These are phyloP conservation scores for Thermochaetoides thermophila DNA, from an alignment of 495 filamentous ascomycete species.

Conservation along the genomic window DNA sequence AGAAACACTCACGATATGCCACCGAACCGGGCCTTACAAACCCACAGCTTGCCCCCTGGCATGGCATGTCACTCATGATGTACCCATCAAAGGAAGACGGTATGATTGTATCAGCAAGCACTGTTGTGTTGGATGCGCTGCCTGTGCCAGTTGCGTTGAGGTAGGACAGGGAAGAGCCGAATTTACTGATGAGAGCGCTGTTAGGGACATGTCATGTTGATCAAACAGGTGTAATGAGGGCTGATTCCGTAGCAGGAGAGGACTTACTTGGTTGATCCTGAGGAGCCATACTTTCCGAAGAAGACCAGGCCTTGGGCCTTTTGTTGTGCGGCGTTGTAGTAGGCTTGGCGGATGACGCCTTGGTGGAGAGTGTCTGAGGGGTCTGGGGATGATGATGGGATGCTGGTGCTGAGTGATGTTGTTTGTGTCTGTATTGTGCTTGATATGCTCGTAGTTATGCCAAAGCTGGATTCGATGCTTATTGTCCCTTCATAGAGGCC, in stretches of 20 bases:
- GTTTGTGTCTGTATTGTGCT: no score
- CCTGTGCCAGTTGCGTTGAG: slow-evolving; percentile 33
- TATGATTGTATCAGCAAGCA: slow-evolving; percentile 34
- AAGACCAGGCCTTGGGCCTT: slow-evolving; percentile 45
- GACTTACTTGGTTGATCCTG: slow-evolving; percentile 40
- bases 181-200: no score
- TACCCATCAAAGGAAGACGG: slow-evolving; percentile 45
- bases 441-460: no score
- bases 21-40: slow-evolving; percentile 41
- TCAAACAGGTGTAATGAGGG: slow-evolving; percentile 47
- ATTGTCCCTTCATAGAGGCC: no score
- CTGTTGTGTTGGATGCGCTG: slow-evolving; percentile 33
- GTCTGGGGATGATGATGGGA: no score
- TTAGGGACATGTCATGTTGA: slow-evolving; percentile 11
- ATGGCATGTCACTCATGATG: slow-evolving; percentile 43
- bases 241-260: slow-evolving; percentile 23
- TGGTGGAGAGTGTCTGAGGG: no score
- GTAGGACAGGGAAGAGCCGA: slow-evolving; percentile 51
- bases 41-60: slow-evolving; percentile 42
- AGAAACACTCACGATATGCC: slow-evolving; percentile 48
- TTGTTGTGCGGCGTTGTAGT: slow-evolving; percentile 38
- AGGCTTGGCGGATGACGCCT: slow-evolving; percentile 33
- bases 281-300: slow-evolving; percentile 47
- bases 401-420: no score
- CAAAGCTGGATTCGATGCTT: no score